These are phyloP conservation scores for Ochromonas danica DNA, from an alignment of 108 stramenopile species.

Conservation along the genomic window DNA sequence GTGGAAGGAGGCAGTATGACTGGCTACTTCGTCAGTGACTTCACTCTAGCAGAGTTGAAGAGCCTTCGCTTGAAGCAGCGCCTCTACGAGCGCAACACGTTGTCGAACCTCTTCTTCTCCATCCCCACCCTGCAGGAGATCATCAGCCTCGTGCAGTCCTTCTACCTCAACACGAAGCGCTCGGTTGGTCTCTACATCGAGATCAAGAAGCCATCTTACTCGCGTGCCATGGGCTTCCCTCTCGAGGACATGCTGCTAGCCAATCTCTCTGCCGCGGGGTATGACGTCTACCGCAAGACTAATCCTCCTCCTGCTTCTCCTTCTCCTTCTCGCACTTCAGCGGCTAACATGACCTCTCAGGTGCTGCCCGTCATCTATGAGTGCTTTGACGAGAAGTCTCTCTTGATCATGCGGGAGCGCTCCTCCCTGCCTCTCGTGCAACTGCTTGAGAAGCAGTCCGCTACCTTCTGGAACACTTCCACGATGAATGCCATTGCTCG, in stretches of 20 bases:
- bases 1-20: constrained; percentile 3
- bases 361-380: constrained; percentile 10
- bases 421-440: constrained; percentile 8
- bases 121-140: constrained; percentile 68
- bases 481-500: neutral
- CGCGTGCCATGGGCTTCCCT: neutral
- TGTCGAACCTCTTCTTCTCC: constrained; percentile 55
- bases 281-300: neutral
- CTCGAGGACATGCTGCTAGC: constrained; percentile 25
- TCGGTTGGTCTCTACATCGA: constrained; percentile 39
- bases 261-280: neutral
- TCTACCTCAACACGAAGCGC: constrained; percentile 48
- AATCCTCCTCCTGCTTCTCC: too few species aligned
- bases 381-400: constrained; percentile 7
- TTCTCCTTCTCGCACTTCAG: too few species aligned
- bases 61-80: constrained; percentile 59
- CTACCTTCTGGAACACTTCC: neutral
- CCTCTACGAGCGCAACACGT: constrained; percentile 48
- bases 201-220: constrained; percentile 37
- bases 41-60: constrained; percentile 65
- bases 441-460: neutral
- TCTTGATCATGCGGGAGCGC: neutral
- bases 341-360: neutral
- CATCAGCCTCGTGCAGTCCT: constrained; percentile 58
- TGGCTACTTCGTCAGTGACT: constrained; percentile 47